phyloP scores from a whole-genome alignment of 257 asterid genomes.

The Leptodermis oblonga region DNA sequence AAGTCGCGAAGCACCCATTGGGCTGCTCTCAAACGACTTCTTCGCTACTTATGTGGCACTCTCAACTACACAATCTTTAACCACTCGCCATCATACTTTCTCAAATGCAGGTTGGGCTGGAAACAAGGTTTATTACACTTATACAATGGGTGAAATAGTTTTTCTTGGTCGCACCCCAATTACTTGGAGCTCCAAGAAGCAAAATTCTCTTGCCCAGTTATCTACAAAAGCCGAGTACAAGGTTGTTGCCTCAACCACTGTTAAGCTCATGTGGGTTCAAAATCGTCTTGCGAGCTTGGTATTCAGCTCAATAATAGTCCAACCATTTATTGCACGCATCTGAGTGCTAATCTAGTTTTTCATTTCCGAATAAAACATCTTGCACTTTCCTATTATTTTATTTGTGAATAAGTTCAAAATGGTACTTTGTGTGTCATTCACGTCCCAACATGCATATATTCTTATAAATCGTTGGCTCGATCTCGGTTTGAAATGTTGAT shows the following conservation, averaged over 20 bases:
- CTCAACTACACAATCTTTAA: neutral
- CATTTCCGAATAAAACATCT: neutral
- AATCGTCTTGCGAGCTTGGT: neutral
- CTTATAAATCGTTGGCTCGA: neutral
- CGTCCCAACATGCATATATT: neutral
- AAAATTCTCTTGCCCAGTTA: neutral
- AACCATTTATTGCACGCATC: neutral
- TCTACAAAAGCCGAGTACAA: neutral
- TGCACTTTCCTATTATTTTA: neutral
- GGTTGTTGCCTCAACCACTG: neutral
- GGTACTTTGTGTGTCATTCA: neutral
- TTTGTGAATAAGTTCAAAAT: neutral
- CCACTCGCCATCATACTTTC: neutral
- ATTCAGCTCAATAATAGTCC: neutral
- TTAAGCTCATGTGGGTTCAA: neutral
- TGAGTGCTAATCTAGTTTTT: neutral
- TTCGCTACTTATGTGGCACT: neutral
- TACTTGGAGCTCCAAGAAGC: neutral
- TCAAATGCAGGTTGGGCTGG: neutral
- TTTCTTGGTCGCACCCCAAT: neutral
- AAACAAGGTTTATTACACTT: neutral
- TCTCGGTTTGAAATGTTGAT: neutral
- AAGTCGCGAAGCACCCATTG: no score
- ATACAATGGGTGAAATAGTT: neutral
- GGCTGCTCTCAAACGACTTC: no score